Evolutionary conservation across 2,329 filamentous ascomycete genomes (phyloP).

Genomic region (Emergomyces orientalis): DNA sequence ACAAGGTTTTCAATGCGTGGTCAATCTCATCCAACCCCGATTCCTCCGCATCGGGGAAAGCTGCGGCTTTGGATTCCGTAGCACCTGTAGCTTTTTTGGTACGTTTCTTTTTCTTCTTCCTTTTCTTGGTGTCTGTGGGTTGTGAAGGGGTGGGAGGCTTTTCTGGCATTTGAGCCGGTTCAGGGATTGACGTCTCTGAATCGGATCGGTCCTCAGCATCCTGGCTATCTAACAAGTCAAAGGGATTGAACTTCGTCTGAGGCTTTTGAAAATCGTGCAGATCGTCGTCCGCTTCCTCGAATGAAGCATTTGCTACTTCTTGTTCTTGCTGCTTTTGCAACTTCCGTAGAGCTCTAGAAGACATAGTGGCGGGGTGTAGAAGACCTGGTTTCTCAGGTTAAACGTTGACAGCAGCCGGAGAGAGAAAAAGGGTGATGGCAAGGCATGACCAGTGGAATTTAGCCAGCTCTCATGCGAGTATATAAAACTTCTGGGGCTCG

Average conservation of each 20-base stretch:
- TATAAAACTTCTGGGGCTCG: background rate
- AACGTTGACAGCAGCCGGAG: background rate
- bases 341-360: conserved; percentile 56
- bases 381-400: conserved; percentile 6
- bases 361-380: conserved; percentile 39
- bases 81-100: conserved; percentile 26
- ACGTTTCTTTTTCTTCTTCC: conserved; percentile 51
- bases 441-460: background rate
- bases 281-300: conserved; percentile 33
- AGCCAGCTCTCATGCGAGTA: background rate
- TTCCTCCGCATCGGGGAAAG: conserved; percentile 18
- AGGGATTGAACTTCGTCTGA: conserved; percentile 43
- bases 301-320: conserved; percentile 30
- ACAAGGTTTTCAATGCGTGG: conserved; percentile 51
- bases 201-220: conserved; percentile 28
- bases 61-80: conserved; percentile 12
- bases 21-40: conserved; percentile 56
- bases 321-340: conserved; percentile 50
- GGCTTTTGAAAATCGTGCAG: conserved; percentile 26
- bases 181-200: conserved; percentile 20
- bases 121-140: conserved; percentile 56
- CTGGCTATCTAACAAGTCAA: conserved; percentile 42
- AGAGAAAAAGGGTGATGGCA: background rate
- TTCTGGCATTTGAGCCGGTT: conserved; percentile 16
- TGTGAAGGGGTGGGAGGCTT: conserved; percentile 23